Percentiles rank a stretch among this genome's conserved stretches.
Evolutionary conservation across 768 basidiomycete species (phyloP).

Genomic region (Leccinum longicurvipes): DNA sequence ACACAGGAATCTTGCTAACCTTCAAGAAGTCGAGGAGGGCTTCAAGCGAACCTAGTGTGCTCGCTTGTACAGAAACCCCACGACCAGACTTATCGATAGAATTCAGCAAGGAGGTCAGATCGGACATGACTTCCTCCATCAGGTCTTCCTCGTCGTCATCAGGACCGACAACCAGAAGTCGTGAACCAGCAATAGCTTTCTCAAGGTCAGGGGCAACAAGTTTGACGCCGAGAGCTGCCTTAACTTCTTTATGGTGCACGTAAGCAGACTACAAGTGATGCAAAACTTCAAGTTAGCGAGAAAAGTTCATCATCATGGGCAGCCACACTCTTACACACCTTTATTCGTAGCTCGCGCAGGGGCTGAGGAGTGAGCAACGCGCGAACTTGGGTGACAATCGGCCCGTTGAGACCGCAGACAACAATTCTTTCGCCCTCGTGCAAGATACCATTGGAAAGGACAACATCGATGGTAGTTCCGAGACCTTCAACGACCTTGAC

Average conservation of each 20-base stretch:
- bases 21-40: conserved; percentile 95
- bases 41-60: conserved; percentile 94
- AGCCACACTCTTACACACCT: conserved; percentile 51
- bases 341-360: conserved; percentile 90
- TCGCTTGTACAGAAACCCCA: conserved; percentile 96
- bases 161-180: conserved; percentile 86
- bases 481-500: conserved; percentile 98
- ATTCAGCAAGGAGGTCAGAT: conserved; percentile 81
- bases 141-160: conserved; percentile 97
- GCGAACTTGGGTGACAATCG: conserved; percentile 92
- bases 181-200: conserved; percentile 96
- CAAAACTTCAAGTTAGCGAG: conserved; percentile 6
- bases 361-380: conserved; percentile 96
- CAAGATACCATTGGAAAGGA: conserved; percentile 91
- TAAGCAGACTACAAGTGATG: conserved; percentile 69
- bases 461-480: conserved; percentile 96
- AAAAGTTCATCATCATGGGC: not conserved
- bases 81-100: conserved; percentile 94
- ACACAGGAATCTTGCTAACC: conserved; percentile 93
- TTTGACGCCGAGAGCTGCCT: conserved; percentile 96
- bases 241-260: conserved; percentile 96
- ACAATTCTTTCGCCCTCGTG: conserved; percentile 93
- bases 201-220: conserved; percentile 93
- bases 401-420: conserved; percentile 94
- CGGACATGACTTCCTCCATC: conserved; percentile 94